Evolutionary conservation across 345 rosid genomes (phyloP), one percentile per base, ranked within the genome.

Genomic region (Luvunga scandens): DNA sequence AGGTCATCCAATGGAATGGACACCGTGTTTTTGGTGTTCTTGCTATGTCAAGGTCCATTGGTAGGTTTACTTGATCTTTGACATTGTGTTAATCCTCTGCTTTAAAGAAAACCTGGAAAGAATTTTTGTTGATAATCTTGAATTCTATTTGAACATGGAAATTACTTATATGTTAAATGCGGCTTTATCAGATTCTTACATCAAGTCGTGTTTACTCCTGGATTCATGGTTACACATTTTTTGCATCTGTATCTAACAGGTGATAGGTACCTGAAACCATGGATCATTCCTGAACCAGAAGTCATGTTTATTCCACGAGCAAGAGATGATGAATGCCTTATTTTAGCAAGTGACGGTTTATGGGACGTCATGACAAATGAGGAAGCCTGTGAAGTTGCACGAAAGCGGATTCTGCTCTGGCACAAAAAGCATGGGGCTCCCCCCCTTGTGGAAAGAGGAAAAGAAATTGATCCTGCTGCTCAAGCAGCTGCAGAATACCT

Each of bases 1-100:
- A 90, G 85, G 97, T 95, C 80, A 92, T 95, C 59, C 95, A 91
- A 79, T 93, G 98, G 98, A 91, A 91, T 55, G 99, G 99, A 4
- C 89, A 92, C 77, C 97, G 99, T 66, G 97, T 95, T 38, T 91
- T 91, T 59, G 99, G 99, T 5, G 98, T 95, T 79, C 98, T 95
- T 66, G 98, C 99, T 69, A 93, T 95, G 98, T 95, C 99, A 65
- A 90, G 98, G 79, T 91, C 99, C 65, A 91, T 95, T 16, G 99
- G 99, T 93, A 87, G 19, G 90, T 82, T 67, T 75, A 80, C 74
- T 39, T 28, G 21, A 27, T 42, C 64, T 75, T n/a, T 34, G 14
- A 53, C 8, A 36, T 1, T 12, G n/a, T 55, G 63, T 18, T 50
- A 19, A 28, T 4, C 1, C 27, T 73, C 10, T 24, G 7, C 50